A percentile compares a stretch with the other conserved stretches of the same genome.
These are phyloP conservation scores for Spencermartinsiella europaea DNA, from an alignment of 805 yeast genomes.

Conservation along the genomic window DNA sequence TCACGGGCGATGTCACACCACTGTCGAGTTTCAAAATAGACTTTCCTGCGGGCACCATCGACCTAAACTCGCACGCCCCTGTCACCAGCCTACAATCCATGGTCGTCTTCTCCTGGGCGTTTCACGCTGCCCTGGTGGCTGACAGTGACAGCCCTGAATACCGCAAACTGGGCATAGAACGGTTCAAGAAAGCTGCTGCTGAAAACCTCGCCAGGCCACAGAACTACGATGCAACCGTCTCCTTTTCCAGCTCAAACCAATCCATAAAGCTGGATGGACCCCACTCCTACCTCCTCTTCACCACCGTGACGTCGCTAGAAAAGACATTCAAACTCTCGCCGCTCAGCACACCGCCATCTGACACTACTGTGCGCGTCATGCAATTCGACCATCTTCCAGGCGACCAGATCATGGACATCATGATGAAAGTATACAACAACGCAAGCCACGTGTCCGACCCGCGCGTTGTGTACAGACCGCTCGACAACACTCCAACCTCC, in stretches of 20 bases:
- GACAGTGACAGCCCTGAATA: conserved; percentile 68
- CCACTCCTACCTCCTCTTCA: conserved; percentile 56
- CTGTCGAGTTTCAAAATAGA: conserved; percentile 42
- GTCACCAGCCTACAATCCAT: conserved; percentile 34
- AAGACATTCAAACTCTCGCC: conserved; percentile 62
- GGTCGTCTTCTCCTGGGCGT: conserved; percentile 78
- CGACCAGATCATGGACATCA: conserved; percentile 45
- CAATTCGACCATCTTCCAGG: conserved; percentile 37
- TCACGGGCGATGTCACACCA: conserved; percentile 28
- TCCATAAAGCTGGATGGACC: conserved; percentile 31
- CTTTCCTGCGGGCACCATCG: conserved; percentile 36
- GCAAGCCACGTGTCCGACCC: conserved; percentile 50
- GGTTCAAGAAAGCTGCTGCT: conserved; percentile 68
- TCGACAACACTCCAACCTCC: conserved; percentile 20
- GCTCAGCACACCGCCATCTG: conserved; percentile 40
- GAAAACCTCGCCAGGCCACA: conserved; percentile 48
- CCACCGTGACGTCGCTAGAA: conserved; percentile 55
- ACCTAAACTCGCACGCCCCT: conserved; percentile 5
- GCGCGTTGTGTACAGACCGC: conserved; percentile 42
- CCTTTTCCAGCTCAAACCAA: conserved; percentile 8
- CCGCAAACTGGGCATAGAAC: conserved; percentile 54
- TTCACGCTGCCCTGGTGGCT: conserved; percentile 82
- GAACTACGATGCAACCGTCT: conserved; percentile 42
- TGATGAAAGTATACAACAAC: conserved; percentile 50
- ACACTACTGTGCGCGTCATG: conserved; percentile 40